These are phyloP conservation scores for Thamnidium elegans DNA, from an alignment of 192 early-diverging fungal species.

Conservation along the genomic window DNA sequence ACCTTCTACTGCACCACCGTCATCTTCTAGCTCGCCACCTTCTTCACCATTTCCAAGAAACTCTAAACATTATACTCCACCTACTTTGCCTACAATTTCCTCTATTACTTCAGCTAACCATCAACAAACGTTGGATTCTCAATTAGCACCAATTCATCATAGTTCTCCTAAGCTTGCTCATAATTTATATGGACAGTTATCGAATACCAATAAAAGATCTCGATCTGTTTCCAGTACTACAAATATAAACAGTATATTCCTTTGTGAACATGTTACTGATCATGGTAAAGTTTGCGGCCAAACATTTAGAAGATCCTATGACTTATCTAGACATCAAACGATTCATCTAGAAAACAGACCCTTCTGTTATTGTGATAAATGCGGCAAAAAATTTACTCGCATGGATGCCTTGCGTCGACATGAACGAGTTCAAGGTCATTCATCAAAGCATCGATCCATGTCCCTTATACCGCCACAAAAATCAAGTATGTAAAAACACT, in stretches of 20 bases:
- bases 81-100: constrained; percentile 7
- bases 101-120: constrained; percentile 11
- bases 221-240: not conserved
- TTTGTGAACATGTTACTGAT: constrained; percentile 27
- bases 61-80: not conserved
- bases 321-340: constrained; percentile 34
- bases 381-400: constrained; percentile 39
- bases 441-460: constrained; percentile 20
- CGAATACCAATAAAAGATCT: not conserved
- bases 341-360: constrained; percentile 37
- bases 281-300: constrained; percentile 25
- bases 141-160: constrained; percentile 9
- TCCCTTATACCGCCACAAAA: not conserved
- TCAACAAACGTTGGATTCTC: not conserved
- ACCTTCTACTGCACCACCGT: constrained; percentile 10
- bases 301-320: constrained; percentile 37
- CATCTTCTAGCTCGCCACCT: not conserved
- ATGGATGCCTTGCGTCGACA: constrained; percentile 40
- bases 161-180: too few relatives aligned
- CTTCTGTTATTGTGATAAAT: constrained; percentile 34
- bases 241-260: not conserved
- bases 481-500: not conserved
- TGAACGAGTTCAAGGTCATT: constrained; percentile 35
- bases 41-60: not conserved
- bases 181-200: too few relatives aligned